phyloP scores from a whole-genome alignment of 148 eudicot species.

The Arbutus unedo region DNA sequence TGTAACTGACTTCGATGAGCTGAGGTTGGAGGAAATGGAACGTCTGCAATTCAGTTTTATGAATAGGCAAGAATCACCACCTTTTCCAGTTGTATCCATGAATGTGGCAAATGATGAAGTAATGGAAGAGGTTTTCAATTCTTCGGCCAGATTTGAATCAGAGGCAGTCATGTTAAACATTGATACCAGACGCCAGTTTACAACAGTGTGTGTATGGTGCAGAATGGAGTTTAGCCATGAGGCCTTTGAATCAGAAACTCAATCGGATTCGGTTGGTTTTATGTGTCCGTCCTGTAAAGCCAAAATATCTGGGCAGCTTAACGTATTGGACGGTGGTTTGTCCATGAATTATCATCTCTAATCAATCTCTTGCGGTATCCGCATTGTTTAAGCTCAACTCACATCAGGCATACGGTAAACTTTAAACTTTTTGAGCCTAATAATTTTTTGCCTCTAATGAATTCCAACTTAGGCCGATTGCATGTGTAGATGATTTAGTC shows the following conservation, averaged over 20 bases:
- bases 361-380: constrained; percentile 10
- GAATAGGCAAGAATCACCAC: constrained; percentile 36
- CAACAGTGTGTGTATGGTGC: constrained; percentile 70
- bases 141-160: constrained; percentile 30
- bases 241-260: constrained; percentile 41
- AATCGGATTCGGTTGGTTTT: constrained; percentile 67
- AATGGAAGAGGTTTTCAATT: constrained; percentile 29
- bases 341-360: constrained; percentile 31
- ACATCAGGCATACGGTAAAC: not conserved
- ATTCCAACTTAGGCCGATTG: not conserved
- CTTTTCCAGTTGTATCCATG: constrained; percentile 40
- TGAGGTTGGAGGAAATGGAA: constrained; percentile 54
- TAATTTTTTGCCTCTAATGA: not conserved
- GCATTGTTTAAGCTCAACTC: not conserved
- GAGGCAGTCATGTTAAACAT: constrained; percentile 25
- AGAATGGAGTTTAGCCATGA: constrained; percentile 52
- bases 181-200: constrained; percentile 19
- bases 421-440: not conserved
- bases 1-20: constrained; percentile 36
- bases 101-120: constrained; percentile 33
- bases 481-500: not conserved
- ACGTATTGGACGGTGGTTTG: constrained; percentile 34
- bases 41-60: constrained; percentile 36
- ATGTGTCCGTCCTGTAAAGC: constrained; percentile 70
- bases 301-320: constrained; percentile 62